A percentile compares a stretch with the other conserved stretches of the same genome.
phyloP scores from a whole-genome alignment of 257 asterid species.

The Solanum pennellii region DNA sequence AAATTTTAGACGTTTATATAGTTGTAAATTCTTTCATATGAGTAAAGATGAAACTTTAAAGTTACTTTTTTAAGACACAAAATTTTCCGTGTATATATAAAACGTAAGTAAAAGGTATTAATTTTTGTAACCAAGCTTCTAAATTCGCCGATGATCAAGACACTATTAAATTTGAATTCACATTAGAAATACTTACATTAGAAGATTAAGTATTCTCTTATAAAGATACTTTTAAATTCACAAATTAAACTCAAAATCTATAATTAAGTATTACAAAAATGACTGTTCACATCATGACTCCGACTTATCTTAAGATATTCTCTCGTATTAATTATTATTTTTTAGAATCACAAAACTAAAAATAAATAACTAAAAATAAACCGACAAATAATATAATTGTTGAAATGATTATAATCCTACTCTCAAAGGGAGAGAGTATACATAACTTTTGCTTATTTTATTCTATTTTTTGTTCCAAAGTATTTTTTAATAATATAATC shows the following conservation, averaged over 20 bases:
- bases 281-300: rapidly evolving
- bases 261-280: not conserved
- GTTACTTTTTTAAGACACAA: not conserved
- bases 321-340: not conserved
- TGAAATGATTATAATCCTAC: not conserved
- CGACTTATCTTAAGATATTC: not conserved
- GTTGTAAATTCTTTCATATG: no score
- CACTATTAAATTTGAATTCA: not conserved
- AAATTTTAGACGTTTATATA: no score
- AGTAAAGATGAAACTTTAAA: no score
- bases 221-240: not conserved
- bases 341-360: rapidly evolving
- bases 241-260: not conserved
- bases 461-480: not conserved
- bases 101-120: not conserved
- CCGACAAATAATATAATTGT: not conserved
- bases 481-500: not conserved
- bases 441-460: not conserved
- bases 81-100: not conserved
- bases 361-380: no score
- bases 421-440: not conserved
- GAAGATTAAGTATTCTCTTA: not conserved
- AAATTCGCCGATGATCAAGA: not conserved
- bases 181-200: not conserved
- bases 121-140: not conserved